These are phyloP conservation scores for Arachnomyces sp. DNA, from an alignment of 2,329 filamentous ascomycete species.

Conservation along the genomic window DNA sequence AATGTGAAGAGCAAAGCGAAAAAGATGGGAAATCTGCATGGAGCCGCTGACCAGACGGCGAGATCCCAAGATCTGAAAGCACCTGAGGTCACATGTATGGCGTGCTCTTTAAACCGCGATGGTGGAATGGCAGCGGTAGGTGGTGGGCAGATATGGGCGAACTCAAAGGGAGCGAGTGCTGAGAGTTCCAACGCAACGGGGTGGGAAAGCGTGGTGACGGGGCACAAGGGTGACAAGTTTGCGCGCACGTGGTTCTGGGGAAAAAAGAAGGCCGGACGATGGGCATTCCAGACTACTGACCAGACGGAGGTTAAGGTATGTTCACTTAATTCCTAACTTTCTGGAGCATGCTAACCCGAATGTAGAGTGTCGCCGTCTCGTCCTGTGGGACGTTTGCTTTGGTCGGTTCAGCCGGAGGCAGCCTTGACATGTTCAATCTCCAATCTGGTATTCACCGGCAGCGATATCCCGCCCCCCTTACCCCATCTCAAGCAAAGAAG, in stretches of 20 bases:
- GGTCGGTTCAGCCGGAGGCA: constrained; percentile 73
- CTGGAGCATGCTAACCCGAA: constrained; percentile 9
- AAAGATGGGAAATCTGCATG: constrained; percentile 43
- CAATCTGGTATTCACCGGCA: constrained; percentile 87
- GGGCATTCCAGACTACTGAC: constrained; percentile 85
- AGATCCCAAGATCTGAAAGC: constrained; percentile 60
- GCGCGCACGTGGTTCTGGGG: constrained; percentile 99
- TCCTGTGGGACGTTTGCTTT: constrained; percentile 90
- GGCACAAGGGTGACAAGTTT: constrained; percentile 74
- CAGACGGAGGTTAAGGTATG: constrained; percentile 60
- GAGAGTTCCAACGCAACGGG: constrained; percentile 74
- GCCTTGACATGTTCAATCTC: constrained; percentile 91
- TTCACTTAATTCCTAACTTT: not conserved
- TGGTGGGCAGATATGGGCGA: constrained; percentile 77
- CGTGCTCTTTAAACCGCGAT: constrained; percentile 86
- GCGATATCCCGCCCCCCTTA: constrained; percentile 73
- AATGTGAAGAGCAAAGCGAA: constrained; percentile 81
- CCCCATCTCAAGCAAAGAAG: constrained; percentile 69
- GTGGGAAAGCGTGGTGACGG: constrained; percentile 95
- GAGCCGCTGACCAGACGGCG: constrained; percentile 12
- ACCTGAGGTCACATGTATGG: constrained; percentile 84
- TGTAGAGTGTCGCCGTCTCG: constrained; percentile 74
- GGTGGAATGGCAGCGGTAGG: constrained; percentile 83
- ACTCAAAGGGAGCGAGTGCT: constrained; percentile 57
- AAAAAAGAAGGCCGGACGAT: constrained; percentile 81